Evolutionary conservation across 2,329 filamentous ascomycete genomes (phyloP), one percentile per base, ranked within the genome.

Genomic region (Ophiobolus disseminans): DNA sequence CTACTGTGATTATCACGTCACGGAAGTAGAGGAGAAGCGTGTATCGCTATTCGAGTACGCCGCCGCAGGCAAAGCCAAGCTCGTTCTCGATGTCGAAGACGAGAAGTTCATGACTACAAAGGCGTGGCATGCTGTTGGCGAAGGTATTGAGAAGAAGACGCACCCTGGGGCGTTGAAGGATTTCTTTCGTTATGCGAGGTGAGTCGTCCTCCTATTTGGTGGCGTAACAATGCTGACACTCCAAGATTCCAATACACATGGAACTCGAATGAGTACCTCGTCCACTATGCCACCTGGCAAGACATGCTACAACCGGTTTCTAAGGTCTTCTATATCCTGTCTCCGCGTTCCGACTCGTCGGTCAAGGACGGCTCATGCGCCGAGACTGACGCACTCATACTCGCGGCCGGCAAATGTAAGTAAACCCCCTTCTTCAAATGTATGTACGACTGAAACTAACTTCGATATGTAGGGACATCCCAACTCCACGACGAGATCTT

Each of bases 401-500:
- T 81, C 1, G 79, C 79, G 2, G 83, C 78, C 0, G 81, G 82
- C 0, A 72, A 73, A 25, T 88, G 83, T n/a, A n/a, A n/a, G n/a
- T n/a, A n/a, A n/a, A n/a, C n/a, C n/a, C n/a, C n/a, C n/a, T n/a
- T n/a, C n/a, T n/a, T n/a, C n/a, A n/a, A n/a, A n/a, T n/a, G n/a
- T n/a, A n/a, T n/a, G n/a, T n/a, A n/a, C n/a, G n/a, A n/a, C n/a
- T n/a, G n/a, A n/a, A n/a, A n/a, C n/a, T n/a, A n/a, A n/a, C n/a
- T n/a, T n/a, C n/a, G n/a, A n/a, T n/a, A n/a, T n/a, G n/a, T n/a
- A n/a, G n/a, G n/a, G 82, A 73, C 72, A 13, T 76, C 72, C 41
- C 78, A 84, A 47, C 71, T 87, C 6, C 84, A 86, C 59, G 72
- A 82, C 4, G 84, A 87, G 70, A 79, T 88, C 34, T 83, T 82